Evolutionary conservation across 352 stramenopile species (phyloP), one percentile per base, ranked within the genome.

Genomic region (Phytopythium helicoides): DNA sequence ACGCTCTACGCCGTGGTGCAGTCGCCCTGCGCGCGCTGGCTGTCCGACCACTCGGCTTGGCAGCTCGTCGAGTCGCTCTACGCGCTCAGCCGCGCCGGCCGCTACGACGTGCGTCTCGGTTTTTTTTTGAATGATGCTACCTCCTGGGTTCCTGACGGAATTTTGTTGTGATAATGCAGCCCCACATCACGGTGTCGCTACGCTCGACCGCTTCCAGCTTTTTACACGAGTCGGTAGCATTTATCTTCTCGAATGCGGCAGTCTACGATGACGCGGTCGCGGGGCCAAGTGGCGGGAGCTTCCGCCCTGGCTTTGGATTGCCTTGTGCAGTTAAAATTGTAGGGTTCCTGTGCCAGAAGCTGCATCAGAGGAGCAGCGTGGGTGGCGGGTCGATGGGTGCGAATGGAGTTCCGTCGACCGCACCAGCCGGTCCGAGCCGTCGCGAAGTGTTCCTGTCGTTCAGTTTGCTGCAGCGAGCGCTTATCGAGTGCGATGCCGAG

Each of bases 1-100:
- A 80, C 99, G 40, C 87, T 97, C 12, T 81, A 97, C 18, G 82
- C 97, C 19, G 85, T 98, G n/a, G 71, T 99, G 18, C 76, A 92
- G 38, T 98, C 87, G 36, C 77, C 74, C 21, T 88, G 65, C 2
- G 89, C 80, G 16, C 28, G 54, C 19, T 75, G 87, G 25, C 80
- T 99, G 6, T 94, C 89, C 33, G 87, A 97, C 45, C 81, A 93
- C 46, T 88, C 95, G 16, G 94, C 98, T 65, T 98, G 96, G 78
- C 88, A 97, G 40, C 80, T 99, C 36, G 81, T 99, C 22, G 88
- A 98, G 62, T 96, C 92, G 21, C 97, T 98, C 31, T 97, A 98
- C 60, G 84, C 91, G 35, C 95, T 99, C 47, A 95, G 85, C 49
- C 85, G 81, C n/a, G 62, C 73, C 35, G 68, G 66, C 45, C 73